A percentile compares a stretch with the other conserved stretches of the same genome.
Conservation (phyloP, 331 rosid species). For the Quercus lobata region DNA sequence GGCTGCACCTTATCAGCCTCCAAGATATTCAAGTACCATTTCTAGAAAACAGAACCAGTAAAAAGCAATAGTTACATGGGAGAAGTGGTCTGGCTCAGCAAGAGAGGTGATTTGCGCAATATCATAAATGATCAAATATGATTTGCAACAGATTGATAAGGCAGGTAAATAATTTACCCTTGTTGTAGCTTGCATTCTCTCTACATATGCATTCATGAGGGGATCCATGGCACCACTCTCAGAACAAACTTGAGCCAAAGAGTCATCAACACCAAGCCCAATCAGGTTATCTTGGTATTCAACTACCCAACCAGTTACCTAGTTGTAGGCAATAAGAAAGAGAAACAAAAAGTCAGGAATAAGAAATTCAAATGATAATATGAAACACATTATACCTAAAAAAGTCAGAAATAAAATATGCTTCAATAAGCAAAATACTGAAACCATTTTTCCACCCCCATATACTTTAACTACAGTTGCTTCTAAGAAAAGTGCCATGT, state of each 20-base stretch:
- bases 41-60: conserved; percentile 37
- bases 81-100: background rate
- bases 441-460: background rate
- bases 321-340: conserved; percentile 17
- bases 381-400: background rate
- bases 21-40: conserved; percentile 97
- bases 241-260: conserved; percentile 94
- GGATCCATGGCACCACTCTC: conserved; percentile 99
- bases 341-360: background rate
- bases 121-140: conserved; percentile 8
- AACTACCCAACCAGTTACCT: conserved; percentile 99
- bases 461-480: background rate
- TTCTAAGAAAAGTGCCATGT: background rate
- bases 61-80: background rate
- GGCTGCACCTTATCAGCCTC: conserved; percentile 94
- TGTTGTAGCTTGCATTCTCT: conserved; percentile 97
- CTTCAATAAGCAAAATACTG: background rate
- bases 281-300: conserved; percentile 91
- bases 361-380: conserved; percentile 4
- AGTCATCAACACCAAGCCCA: conserved; percentile 86
- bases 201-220: conserved; percentile 91
- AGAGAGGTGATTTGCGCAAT: conserved; percentile 10
- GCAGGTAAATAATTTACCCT: conserved; percentile 47
- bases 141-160: conserved; percentile 4
- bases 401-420: background rate